phyloP scores from a whole-genome alignment of 2,329 filamentous ascomycete genomes.

The Scedosporium apiospermum region DNA sequence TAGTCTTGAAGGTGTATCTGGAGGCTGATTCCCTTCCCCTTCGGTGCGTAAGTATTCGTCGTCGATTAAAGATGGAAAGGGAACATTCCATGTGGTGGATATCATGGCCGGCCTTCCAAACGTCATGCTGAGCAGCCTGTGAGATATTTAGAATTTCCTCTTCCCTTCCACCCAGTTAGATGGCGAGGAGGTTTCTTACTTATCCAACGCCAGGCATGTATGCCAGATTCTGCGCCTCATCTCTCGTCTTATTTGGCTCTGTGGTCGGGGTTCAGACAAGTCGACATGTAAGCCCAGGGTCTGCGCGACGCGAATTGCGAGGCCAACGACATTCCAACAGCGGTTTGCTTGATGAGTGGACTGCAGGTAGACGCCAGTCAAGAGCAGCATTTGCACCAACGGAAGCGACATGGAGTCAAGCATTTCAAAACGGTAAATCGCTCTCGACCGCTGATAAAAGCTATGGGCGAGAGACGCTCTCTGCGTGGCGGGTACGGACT shows the following conservation, averaged over 20 bases:
- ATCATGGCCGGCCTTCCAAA: conserved; percentile 4
- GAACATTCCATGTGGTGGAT: conserved; percentile 1
- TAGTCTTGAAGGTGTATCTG: neutral
- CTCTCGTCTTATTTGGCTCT: neutral
- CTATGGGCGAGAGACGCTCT: neutral
- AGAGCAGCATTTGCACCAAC: conserved; percentile 15
- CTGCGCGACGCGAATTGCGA: conserved; percentile 17
- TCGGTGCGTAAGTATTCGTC: neutral
- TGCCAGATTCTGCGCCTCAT: conserved; percentile 2
- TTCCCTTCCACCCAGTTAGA: neutral
- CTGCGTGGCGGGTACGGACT: conserved; percentile 5
- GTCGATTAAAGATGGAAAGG: neutral
- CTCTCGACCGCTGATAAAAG: conserved; percentile 2
- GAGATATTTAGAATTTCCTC: neutral
- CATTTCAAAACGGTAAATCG: conserved; percentile 3
- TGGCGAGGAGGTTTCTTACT: neutral
- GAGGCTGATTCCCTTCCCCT: neutral
- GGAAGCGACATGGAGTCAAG: conserved; percentile 8
- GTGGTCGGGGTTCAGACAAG: neutral
- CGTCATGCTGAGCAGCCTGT: neutral
- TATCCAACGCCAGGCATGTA: neutral
- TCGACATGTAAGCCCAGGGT: conserved; percentile 15
- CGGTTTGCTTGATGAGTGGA: conserved; percentile 13
- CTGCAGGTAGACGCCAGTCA: conserved; percentile 17
- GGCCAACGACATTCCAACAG: conserved; percentile 17